Evolutionary conservation across 352 stramenopile genomes (phyloP), one percentile per base, ranked within the genome.

Genomic region (Globisporangium alternatum): DNA sequence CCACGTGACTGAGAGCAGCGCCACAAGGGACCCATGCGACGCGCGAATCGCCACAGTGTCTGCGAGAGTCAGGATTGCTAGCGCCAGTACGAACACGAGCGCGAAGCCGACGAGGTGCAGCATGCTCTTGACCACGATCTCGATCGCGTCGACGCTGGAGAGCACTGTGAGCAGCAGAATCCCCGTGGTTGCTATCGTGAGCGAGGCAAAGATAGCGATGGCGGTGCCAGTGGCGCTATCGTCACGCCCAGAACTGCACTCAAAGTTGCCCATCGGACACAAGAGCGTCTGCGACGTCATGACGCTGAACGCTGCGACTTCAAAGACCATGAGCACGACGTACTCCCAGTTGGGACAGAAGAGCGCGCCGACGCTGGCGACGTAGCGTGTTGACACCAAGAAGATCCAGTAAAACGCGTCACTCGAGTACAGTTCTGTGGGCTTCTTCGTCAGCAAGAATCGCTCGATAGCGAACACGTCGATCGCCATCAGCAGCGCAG

Each of bases 201-300:
- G 25, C 21, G n/a, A 5, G 13, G n/a, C 28, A 3, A 61, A 51
- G 19, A 61, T 22, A 15, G 8, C 33, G 12, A 51, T 5, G 35
- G 12, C n/a, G 33, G 31, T 33, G 13, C 25, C 25, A 22, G 13
- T 56, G 12, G 10, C 5, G 19, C 45, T 52, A 22, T 8, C 45
- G 22, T 5, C 45, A 3, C 37, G 37, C 15, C 12, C 28, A 1
- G 55, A 8, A 47, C 55, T n/a, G n/a, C n/a, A 61, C 21, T 49
- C 55, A 49, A 61, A 61, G 22, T 61, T 61, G 35, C 55, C 55
- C 55, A 61, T 61, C 13, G 35, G 35, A 33, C 55, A 61, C 35
- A 51, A 30, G 8, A 61, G 37, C 35, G 55, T 61, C 39, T 62
- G 56, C 39, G 43, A 51, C 19, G 35, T 51, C 55, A 61, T 61